Evolutionary conservation across 495 filamentous ascomycete genomes (phyloP).

Genomic region (Pseudevernia furfuracea): DNA sequence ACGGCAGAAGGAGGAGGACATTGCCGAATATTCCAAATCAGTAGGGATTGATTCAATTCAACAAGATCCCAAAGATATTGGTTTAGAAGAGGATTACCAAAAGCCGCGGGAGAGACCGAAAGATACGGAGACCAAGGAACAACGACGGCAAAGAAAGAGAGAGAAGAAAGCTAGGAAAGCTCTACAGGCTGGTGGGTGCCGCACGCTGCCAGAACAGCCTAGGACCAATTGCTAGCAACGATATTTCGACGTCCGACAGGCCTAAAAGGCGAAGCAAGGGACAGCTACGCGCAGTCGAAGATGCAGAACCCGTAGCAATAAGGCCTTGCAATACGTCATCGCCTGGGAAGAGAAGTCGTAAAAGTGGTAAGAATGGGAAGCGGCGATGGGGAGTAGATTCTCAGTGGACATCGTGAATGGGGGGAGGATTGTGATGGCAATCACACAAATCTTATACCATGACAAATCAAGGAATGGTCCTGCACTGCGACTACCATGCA

Average conservation of each 20-base stretch:
- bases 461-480: background rate
- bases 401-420: background rate
- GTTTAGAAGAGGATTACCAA: background rate
- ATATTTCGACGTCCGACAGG: background rate
- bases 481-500: background rate
- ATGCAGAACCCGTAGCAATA: background rate
- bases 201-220: background rate
- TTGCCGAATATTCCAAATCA: background rate
- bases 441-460: background rate
- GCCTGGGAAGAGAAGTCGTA: background rate
- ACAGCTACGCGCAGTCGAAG: background rate
- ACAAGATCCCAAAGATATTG: background rate
- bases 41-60: background rate
- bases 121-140: background rate
- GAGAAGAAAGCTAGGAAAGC: background rate
- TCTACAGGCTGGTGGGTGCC: background rate
- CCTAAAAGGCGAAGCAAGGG: background rate
- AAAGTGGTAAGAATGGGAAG: background rate
- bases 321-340: background rate
- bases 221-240: background rate
- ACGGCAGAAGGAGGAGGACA: background rate
- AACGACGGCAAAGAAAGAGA: background rate
- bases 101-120: background rate
- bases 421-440: background rate
- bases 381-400: background rate